Evolutionary conservation across 2,329 filamentous ascomycete genomes (phyloP).

Genomic region (Calonectria crousiana): DNA sequence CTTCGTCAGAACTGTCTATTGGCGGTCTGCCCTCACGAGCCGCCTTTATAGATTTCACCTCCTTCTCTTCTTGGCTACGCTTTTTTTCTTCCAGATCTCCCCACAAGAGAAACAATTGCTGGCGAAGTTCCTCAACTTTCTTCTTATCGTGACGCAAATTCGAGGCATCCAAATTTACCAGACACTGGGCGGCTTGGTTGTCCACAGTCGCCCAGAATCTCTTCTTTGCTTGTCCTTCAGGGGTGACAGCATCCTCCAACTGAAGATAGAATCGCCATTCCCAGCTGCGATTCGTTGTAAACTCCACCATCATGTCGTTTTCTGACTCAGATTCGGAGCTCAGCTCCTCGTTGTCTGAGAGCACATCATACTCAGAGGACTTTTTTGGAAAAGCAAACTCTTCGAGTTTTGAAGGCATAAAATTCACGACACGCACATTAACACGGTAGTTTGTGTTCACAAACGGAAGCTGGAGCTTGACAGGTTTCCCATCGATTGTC

Average conservation of each 20-base stretch:
- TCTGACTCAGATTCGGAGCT: slow-evolving; percentile 45
- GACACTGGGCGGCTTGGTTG: slow-evolving; percentile 63
- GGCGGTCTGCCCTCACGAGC: slow-evolving; percentile 49
- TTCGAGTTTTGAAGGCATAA: slow-evolving; percentile 75
- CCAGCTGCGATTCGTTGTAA: slow-evolving; percentile 63
- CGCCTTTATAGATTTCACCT: slow-evolving; percentile 39
- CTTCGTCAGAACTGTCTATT: slow-evolving; percentile 54
- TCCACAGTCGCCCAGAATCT: slow-evolving; percentile 78
- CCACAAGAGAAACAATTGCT: slow-evolving; percentile 85
- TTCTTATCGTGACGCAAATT: slow-evolving; percentile 66
- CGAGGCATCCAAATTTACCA: slow-evolving; percentile 61
- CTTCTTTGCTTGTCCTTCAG: slow-evolving; percentile 50
- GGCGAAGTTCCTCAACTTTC: slow-evolving; percentile 67
- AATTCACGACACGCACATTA: slow-evolving; percentile 84
- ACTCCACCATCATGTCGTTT: slow-evolving; percentile 36
- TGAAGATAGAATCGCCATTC: slow-evolving; percentile 88
- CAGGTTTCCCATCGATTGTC: slow-evolving; percentile 53
- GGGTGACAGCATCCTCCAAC: slow-evolving; percentile 74
- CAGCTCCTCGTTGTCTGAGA: slow-evolving; percentile 57
- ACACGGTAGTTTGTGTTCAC: slow-evolving; percentile 78
- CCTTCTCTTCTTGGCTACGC: slow-evolving; percentile 48
- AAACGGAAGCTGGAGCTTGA: slow-evolving; percentile 72
- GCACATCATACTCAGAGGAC: slow-evolving; percentile 59
- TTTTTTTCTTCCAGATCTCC: slow-evolving; percentile 85
- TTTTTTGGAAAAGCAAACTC: slow-evolving; percentile 73